These are phyloP conservation scores for Aulographum hederae DNA, from an alignment of 2,329 filamentous ascomycete species.

Conservation along the genomic window DNA sequence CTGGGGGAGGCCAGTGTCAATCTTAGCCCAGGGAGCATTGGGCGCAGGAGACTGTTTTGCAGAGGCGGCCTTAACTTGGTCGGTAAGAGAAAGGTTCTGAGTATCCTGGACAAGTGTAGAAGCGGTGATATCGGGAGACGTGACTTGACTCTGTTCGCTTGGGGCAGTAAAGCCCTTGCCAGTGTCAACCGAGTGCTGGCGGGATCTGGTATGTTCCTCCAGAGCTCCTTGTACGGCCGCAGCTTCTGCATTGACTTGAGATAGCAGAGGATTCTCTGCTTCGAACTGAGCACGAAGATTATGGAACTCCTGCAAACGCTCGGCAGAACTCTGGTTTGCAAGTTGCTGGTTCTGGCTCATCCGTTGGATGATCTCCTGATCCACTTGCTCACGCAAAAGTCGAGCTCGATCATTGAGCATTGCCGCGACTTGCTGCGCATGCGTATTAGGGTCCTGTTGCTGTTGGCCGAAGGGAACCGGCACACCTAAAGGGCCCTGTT, in stretches of 20 bases:
- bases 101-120: background rate
- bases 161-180: too few species aligned
- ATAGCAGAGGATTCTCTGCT: constrained; percentile 19
- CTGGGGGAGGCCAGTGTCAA: constrained; percentile 39
- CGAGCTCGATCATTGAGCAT: constrained; percentile 43
- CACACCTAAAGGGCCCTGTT: constrained; percentile 15
- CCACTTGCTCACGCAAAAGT: constrained; percentile 42
- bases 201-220: background rate
- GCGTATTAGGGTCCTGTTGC: constrained; percentile 21
- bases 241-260: background rate
- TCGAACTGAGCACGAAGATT: constrained; percentile 59
- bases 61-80: constrained; percentile 60
- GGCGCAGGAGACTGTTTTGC: constrained; percentile 37
- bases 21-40: constrained; percentile 40
- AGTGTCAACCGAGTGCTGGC: too few species aligned
- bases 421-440: constrained; percentile 37
- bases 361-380: constrained; percentile 28
- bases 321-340: constrained; percentile 28
- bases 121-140: constrained; percentile 2
- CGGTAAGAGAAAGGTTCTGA: constrained; percentile 48
- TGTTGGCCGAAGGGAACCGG: constrained; percentile 29
- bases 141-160: constrained; percentile 8
- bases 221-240: too few species aligned
- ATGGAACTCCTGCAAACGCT: constrained; percentile 71
- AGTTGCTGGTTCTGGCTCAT: constrained; percentile 25